Evolutionary conservation across 2,329 filamentous ascomycete genomes (phyloP), one percentile per base, ranked within the genome.

Genomic region (Diaporthe sp.): DNA sequence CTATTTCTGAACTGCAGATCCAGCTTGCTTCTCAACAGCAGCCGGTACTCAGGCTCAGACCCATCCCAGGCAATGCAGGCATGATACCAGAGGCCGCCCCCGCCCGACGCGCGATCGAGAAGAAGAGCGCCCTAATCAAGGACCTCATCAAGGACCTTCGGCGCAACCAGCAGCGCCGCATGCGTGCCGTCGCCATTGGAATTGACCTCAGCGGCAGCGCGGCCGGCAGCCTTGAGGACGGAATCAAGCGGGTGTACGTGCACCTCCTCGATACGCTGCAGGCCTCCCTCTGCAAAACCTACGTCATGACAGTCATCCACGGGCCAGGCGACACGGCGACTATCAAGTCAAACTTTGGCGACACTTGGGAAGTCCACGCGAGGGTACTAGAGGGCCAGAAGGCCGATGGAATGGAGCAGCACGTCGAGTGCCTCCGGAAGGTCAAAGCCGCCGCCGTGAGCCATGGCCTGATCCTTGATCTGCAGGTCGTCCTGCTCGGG

Each of bases 191-290:
- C 5, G 68, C 53, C 53, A 59, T 70, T 35, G 39, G 22, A 30
- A 50, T 70, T 17, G 68, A 70, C 25, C 39, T 70, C 39, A 70
- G 68, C 39, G 68, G 53, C 8, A 70, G 68, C n/a, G 53, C 55
- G 2, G 53, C 53, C 12, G 55, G 53, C 32, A 50, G 37, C 4
- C 68, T 70, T 37, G 42, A 42, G n/a, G 68, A 27, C 0, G 68
- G 68, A 8, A 55, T 70, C 53, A 70, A 59, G 39, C 30, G 39
- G 10, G 19, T 70, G 3, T 70, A 70, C 12, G n/a, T 22, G 4
- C 68, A 70, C 12, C 30, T 70, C 3, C 42, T 70, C 12, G 13
- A 25, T 39, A 6, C 58, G 8, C 55, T 70, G 12, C 32, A 50
- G 39, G 4, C 13, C 7, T 25, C 68, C 2, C 53, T 27, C 44